Base-by-base conservation (phyloP, 345 rosid genomes). In the Lepidium africanum region DNA sequence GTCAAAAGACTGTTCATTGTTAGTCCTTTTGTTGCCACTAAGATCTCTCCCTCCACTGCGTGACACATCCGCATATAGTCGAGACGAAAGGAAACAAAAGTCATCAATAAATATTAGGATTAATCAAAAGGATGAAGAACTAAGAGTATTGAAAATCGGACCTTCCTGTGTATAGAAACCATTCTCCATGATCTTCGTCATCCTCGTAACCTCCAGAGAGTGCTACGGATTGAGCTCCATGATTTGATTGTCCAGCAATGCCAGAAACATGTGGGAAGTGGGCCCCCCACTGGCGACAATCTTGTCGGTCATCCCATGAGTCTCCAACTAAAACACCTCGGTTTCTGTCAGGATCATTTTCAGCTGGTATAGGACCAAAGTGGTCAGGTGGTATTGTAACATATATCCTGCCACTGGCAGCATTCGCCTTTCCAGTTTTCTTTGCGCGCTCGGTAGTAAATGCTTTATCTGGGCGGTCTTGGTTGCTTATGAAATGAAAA, bases 1-100 rank as follows among this genome's bases (percentile, higher is more conserved):
- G 62, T 90, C 96, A 68, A 77, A 90, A 0, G 96, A 81, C 43
- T 92, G 98, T 1, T 61, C 74, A 53, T 83, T 85, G 71, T 79
- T 87, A 9, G 93, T 87, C 21, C 93, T 72, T 39, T 78, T 92
- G 71, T 92, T 92, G 2, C 93, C 88, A 3, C 82, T 83, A 11
- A 90, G 85, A 67, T 92, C 96, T 39, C 92, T 79, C 49, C 98
- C 98, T 45, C 96, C 96, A 48, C 98, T 92, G 74, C 53, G 67
- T 67, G 12, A 23, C 46, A 58, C 60, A 50, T 39, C 50, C 64
- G 19, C 39, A 65, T 65, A 58, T 6, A 51, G 48, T 61, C 47
- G 30, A 39, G 38, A 0, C 12, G 37, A 10, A 30, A 37, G 23
- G 7, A 30, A 5, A 30, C 33, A 30, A 30, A 30, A 27, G 0